These are phyloP conservation scores for Vachellia collinsii DNA, from an alignment of 306 rosid species.

Conservation along the genomic window DNA sequence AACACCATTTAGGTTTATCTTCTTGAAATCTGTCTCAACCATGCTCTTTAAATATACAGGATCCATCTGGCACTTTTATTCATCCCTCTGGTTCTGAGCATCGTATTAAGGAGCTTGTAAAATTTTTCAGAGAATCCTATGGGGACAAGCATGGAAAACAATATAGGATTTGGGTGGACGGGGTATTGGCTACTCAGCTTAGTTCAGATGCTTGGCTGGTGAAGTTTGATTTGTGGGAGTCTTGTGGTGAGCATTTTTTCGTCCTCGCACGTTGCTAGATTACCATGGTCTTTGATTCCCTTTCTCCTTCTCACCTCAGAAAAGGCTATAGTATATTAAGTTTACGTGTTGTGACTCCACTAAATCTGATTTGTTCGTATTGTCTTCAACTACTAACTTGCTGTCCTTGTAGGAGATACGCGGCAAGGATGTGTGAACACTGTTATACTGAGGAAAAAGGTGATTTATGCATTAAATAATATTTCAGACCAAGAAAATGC, in stretches of 20 bases:
- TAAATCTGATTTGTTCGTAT: constrained; percentile 8
- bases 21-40: constrained; percentile 27
- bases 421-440: constrained; percentile 44
- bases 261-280: constrained; percentile 7
- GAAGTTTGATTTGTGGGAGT: constrained; percentile 79
- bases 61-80: constrained; percentile 55
- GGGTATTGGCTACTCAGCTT: constrained; percentile 53
- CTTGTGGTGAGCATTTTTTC: constrained; percentile 50
- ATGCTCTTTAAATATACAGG: constrained; percentile 48
- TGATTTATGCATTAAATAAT: constrained; percentile 10
- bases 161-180: constrained; percentile 74
- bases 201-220: constrained; percentile 69
- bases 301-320: background rate
- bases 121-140: constrained; percentile 43
- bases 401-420: constrained; percentile 41
- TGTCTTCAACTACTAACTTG: constrained; percentile 24
- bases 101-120: constrained; percentile 43
- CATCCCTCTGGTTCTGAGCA: constrained; percentile 74
- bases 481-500: background rate
- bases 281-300: constrained; percentile 14
- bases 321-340: constrained; percentile 8
- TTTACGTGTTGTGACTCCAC: background rate
- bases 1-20: constrained; percentile 12
- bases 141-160: constrained; percentile 83
- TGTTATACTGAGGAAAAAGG: constrained; percentile 43